Evolutionary conservation across 768 basidiomycete species (phyloP).

Genomic region (Naganishia kalamii): DNA sequence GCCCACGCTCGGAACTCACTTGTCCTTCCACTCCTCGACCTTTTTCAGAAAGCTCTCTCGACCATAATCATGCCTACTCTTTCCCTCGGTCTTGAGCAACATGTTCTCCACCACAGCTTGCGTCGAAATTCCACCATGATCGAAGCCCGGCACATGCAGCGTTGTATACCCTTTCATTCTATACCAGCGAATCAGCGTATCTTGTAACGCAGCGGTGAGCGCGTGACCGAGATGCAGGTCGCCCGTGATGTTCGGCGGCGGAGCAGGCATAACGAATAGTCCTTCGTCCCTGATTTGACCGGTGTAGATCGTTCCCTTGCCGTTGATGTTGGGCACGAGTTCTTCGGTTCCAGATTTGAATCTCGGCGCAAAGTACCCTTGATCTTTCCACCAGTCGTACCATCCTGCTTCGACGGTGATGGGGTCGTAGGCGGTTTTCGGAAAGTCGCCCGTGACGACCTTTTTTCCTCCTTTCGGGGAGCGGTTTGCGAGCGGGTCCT

Average conservation of each 20-base stretch:
- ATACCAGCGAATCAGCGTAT: conserved; percentile 84
- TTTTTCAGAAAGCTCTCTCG: conserved; percentile 82
- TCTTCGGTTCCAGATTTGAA: conserved; percentile 41
- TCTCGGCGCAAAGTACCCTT: conserved; percentile 79
- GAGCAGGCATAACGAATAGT: conserved; percentile 75
- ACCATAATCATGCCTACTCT: conserved; percentile 86
- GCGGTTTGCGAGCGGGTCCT: conserved; percentile 63
- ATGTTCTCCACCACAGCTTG: conserved; percentile 96
- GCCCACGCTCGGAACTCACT: too few species aligned
- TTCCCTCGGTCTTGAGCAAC: conserved; percentile 70
- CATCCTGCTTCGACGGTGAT: conserved; percentile 88
- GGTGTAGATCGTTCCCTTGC: conserved; percentile 10
- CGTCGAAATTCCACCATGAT: conserved; percentile 96
- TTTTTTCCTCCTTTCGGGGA: conserved; percentile 92
- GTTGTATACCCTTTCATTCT: conserved; percentile 92
- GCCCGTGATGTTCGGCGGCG: conserved; percentile 96
- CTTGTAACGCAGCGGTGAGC: conserved; percentile 84
- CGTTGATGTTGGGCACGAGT: conserved; percentile 53
- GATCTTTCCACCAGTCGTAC: conserved; percentile 95
- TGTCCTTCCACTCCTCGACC: conserved; percentile 95
- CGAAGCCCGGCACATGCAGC: conserved; percentile 87
- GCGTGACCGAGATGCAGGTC: conserved; percentile 92
- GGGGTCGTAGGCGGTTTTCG: conserved; percentile 80
- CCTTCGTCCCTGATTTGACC: conserved; percentile 57
- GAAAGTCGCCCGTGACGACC: conserved; percentile 81